Conservation (phyloP, 768 basidiomycete genomes). For the Amanita molliuscula region DNA sequence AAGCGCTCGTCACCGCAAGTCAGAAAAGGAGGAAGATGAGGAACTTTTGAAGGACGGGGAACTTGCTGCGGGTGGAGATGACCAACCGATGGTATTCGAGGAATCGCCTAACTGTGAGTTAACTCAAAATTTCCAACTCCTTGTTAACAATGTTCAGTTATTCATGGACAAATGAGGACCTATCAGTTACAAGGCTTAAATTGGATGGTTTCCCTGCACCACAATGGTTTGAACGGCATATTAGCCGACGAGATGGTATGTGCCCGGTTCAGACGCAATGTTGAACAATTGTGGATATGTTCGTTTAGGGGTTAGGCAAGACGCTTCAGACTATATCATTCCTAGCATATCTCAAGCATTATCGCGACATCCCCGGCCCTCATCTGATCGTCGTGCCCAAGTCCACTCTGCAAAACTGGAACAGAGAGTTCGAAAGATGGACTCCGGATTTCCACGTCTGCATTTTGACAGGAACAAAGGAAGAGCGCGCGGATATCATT, state of each 20-base stretch:
- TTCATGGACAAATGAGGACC: slow-evolving; percentile 81
- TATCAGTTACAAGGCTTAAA: slow-evolving; percentile 96
- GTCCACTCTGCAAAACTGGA: slow-evolving; percentile 96
- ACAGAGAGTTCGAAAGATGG: slow-evolving; percentile 87
- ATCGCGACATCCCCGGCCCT: slow-evolving; percentile 64
- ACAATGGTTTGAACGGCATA: slow-evolving; percentile 95
- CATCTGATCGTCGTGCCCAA: slow-evolving; percentile 98
- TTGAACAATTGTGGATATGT: background rate
- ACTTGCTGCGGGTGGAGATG: slow-evolving; percentile 67
- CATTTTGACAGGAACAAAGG: slow-evolving; percentile 77
- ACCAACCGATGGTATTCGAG: slow-evolving; percentile 91
- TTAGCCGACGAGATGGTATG: slow-evolving; percentile 92
- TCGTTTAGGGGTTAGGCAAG: slow-evolving; percentile 82
- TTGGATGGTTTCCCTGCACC: slow-evolving; percentile 95
- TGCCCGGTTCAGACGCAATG: slow-evolving; percentile 1
- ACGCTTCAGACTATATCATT: slow-evolving; percentile 98
- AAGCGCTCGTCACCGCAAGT: slow-evolving; percentile 79
- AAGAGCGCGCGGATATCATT: slow-evolving; percentile 81
- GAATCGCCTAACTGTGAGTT: slow-evolving; percentile 77
- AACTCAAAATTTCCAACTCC: slow-evolving; percentile 15
- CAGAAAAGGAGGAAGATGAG: slow-evolving; percentile 97
- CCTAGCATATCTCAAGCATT: slow-evolving; percentile 87
- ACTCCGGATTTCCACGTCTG: slow-evolving; percentile 79
- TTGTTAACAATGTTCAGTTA: slow-evolving; percentile 23
- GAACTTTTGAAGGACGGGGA: slow-evolving; percentile 87